phyloP scores from a whole-genome alignment of 805 yeast genomes.

The Yarrowia keelungensis region DNA sequence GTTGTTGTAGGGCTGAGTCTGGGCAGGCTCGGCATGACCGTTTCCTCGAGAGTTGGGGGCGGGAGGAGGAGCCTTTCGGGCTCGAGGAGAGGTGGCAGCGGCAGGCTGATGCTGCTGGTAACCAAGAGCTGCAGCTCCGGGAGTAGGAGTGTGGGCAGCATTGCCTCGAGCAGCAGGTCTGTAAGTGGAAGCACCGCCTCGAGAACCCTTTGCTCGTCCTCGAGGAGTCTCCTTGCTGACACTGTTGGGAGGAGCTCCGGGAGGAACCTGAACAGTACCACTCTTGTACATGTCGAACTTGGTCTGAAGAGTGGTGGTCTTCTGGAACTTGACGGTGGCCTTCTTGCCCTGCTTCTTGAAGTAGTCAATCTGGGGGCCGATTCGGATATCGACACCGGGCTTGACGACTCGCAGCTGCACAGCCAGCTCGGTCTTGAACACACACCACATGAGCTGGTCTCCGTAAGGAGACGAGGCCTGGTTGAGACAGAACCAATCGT shows the following conservation, averaged over 20 bases:
- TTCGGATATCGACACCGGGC: slow-evolving; percentile 62
- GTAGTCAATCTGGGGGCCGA: slow-evolving; percentile 78
- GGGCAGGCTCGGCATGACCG: slow-evolving; percentile 31
- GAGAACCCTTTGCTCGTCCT: slow-evolving; percentile 37
- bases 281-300: slow-evolving; percentile 84
- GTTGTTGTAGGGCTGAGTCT: slow-evolving; percentile 14
- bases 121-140: slow-evolving; percentile 22
- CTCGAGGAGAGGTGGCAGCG: slow-evolving; percentile 42
- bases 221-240: slow-evolving; percentile 74
- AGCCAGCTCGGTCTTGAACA: slow-evolving; percentile 87
- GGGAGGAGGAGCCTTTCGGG: slow-evolving; percentile 43
- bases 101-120: slow-evolving; percentile 23
- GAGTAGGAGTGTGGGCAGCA: slow-evolving; percentile 39
- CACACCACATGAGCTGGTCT: slow-evolving; percentile 79
- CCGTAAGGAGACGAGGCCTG: slow-evolving; percentile 64
- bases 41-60: slow-evolving; percentile 39
- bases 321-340: slow-evolving; percentile 73
- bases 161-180: slow-evolving; percentile 42
- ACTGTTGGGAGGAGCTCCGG: slow-evolving; percentile 78
- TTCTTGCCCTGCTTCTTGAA: slow-evolving; percentile 87
- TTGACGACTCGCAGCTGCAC: slow-evolving; percentile 73
- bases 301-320: slow-evolving; percentile 67
- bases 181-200: slow-evolving; percentile 35
- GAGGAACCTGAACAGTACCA: slow-evolving; percentile 78
- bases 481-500: slow-evolving; percentile 87